Evolutionary conservation across 1,284 basidiomycete species (phyloP).

Genomic region (Laetiporus sulphureus): DNA sequence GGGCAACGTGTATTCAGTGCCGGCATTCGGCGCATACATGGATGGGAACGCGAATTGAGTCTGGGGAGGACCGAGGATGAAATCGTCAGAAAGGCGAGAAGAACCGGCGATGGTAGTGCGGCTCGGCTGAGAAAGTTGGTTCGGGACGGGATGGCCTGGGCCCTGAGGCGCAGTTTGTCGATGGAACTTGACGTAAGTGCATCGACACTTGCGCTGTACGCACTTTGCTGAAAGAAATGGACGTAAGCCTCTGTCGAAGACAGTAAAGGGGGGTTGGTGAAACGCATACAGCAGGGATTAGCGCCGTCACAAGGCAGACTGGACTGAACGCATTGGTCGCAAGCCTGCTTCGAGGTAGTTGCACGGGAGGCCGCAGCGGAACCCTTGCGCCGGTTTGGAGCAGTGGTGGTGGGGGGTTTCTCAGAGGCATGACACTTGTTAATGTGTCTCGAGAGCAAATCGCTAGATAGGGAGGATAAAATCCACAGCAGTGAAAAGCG

Average conservation of each 20-base stretch:
- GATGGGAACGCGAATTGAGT: conserved; percentile 16
- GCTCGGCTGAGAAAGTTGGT: conserved; percentile 14
- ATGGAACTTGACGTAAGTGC: conserved; percentile 82
- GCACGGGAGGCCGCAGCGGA: conserved; percentile 57
- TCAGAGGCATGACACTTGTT: conserved; percentile 85
- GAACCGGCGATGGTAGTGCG: conserved; percentile 19
- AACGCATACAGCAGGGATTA: conserved; percentile 68
- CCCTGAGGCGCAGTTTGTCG: conserved; percentile 73
- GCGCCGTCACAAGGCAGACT: conserved; percentile 77
- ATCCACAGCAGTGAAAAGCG: too few species aligned
- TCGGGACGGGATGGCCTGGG: conserved; percentile 46
- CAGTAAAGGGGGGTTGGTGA: conserved; percentile 13
- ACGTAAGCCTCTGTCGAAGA: not conserved
- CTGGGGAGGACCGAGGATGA: conserved; percentile 19
- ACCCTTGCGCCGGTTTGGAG: conserved; percentile 46
- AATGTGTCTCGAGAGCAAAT: conserved; percentile 81
- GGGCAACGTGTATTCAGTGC: conserved; percentile 14
- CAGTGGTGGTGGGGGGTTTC: conserved; percentile 45
- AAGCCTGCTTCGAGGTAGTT: conserved; percentile 73
- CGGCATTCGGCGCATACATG: conserved; percentile 14
- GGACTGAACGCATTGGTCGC: conserved; percentile 81
- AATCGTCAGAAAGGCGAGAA: conserved; percentile 27
- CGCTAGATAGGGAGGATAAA: conserved; percentile 36
- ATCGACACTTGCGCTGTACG: conserved; percentile 63
- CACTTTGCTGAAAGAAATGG: conserved; percentile 67